Evolutionary conservation across 345 rosid genomes (phyloP), one percentile per base, ranked within the genome.

Genomic region (Salix exigua): DNA sequence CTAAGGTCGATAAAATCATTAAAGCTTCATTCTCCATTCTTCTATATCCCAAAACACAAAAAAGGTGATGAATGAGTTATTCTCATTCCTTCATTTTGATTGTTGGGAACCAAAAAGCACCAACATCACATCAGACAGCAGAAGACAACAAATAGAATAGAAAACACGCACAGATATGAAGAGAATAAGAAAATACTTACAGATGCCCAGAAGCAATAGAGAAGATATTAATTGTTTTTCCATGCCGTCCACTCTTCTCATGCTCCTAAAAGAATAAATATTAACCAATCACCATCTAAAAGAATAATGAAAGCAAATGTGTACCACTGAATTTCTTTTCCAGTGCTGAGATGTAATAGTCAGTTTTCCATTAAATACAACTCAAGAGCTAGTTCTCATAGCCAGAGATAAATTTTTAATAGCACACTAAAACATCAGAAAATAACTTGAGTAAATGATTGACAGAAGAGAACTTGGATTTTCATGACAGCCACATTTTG

Each of bases 191-290:
- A 35, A 71, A 73, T 17, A 79, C 97, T 96, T 90, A 96, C 99
- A 96, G 86, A 86, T 96, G 99, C 70, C 99, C 99, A 58, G 99
- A 96, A 81, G 99, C 99, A 70, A 96, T 83, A 69, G 99, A 96
- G 75, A 94, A 96, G 40, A 96, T 92, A 80, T 96, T 94, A 73
- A 94, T 88, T 9, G 90, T 87, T 85, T 87, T 90, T 84, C 98
- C 99, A 71, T 76, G 89, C 72, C 94, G 90, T 38, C 88, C 92
- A 73, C 89, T 89, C 83, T 85, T 93, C 72, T 85, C 84, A 78
- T 81, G 86, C 78, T 83, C 92, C 98, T 91, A 79, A 58, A 66
- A 67, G 51, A 73, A 76, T 72, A 75, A 46, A 13, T 46, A 13
- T 46, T 46, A 46, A 46, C 6, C 51, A 46, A 12, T 46, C 67